A percentile compares a stretch with the other conserved stretches of the same genome.
These are phyloP conservation scores for Microdochium trichocladiopsis DNA, from an alignment of 2,329 filamentous ascomycete species.

Conservation along the genomic window DNA sequence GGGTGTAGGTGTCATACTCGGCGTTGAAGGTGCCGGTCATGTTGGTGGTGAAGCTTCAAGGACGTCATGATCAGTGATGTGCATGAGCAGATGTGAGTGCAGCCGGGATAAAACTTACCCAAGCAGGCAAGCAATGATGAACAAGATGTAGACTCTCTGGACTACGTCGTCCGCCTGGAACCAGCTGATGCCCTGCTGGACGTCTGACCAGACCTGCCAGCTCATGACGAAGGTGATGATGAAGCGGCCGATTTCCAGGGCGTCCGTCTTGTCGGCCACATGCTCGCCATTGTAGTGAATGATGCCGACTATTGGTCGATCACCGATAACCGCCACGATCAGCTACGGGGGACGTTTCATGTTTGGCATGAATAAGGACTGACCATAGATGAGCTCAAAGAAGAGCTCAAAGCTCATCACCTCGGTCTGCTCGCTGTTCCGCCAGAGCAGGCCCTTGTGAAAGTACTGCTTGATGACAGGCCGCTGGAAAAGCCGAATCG, in stretches of 20 bases:
- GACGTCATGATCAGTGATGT: constrained; percentile 1
- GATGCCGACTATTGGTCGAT: constrained; percentile 40
- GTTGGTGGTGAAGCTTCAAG: constrained; percentile 48
- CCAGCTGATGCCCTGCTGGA: constrained; percentile 50
- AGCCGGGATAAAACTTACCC: constrained; percentile 27
- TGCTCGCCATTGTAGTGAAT: constrained; percentile 57
- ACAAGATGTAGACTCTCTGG: constrained; percentile 50
- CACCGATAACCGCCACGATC: neutral
- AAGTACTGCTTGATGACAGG: constrained; percentile 60
- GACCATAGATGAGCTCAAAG: constrained; percentile 52
- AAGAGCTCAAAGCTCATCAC: constrained; percentile 60
- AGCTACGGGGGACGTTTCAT: no score
- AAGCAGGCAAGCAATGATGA: constrained; percentile 53
- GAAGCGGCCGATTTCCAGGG: constrained; percentile 49
- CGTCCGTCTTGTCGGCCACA: constrained; percentile 47
- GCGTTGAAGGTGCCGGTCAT: constrained; percentile 48
- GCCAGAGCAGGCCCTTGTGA: constrained; percentile 57
- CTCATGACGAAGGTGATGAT: constrained; percentile 54
- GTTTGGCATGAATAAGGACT: constrained; percentile 6
- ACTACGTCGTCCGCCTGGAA: constrained; percentile 57
- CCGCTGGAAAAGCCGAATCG: constrained; percentile 50
- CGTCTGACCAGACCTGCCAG: constrained; percentile 58
- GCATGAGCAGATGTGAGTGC: neutral
- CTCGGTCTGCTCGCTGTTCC: constrained; percentile 49
- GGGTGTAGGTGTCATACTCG: constrained; percentile 43